A percentile compares a stretch with the other conserved stretches of the same genome.
Evolutionary conservation across 306 rosid genomes (phyloP).

Genomic region (Abrus precatorius): DNA sequence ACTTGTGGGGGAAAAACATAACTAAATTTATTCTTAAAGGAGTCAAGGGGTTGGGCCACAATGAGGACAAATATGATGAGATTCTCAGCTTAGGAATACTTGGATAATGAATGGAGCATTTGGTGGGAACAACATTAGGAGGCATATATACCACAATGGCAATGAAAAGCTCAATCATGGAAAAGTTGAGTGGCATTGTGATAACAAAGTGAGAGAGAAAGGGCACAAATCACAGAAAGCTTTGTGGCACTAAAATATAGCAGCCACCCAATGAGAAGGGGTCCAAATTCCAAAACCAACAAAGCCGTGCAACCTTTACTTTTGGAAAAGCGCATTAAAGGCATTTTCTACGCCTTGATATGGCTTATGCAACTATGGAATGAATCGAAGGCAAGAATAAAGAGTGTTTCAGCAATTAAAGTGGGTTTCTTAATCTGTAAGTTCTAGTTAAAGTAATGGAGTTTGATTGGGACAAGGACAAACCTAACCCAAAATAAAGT

Average conservation of each 20-base stretch:
- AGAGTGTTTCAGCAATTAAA: conserved; percentile 32
- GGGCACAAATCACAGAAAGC: conserved; percentile 47
- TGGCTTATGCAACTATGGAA: conserved; percentile 50
- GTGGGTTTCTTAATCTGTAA: conserved; percentile 50
- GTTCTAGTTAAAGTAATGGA: conserved; percentile 53
- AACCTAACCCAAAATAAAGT: conserved; percentile 47
- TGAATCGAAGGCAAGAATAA: conserved; percentile 24
- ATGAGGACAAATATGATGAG: too few relatives aligned
- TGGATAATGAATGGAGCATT: conserved; percentile 17
- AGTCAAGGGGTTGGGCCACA: neutral
- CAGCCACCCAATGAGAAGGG: conserved; percentile 45
- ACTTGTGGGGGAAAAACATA: neutral
- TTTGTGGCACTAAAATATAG: conserved; percentile 24
- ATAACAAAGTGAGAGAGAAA: conserved; percentile 31
- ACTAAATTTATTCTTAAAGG: neutral
- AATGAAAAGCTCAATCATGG: conserved; percentile 13
- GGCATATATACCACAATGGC: neutral
- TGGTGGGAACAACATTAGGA: conserved; percentile 3
- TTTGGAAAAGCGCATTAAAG: conserved; percentile 58
- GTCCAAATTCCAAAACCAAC: conserved; percentile 45
- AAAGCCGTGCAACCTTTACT: conserved; percentile 50
- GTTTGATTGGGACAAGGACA: conserved; percentile 70
- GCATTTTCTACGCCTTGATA: conserved; percentile 47
- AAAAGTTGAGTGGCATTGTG: neutral
- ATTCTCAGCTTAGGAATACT: too few relatives aligned